Percentiles rank a stretch among this genome's conserved stretches.
phyloP scores from a whole-genome alignment of 140 eudicot species.

The Oenanthe javanica region DNA sequence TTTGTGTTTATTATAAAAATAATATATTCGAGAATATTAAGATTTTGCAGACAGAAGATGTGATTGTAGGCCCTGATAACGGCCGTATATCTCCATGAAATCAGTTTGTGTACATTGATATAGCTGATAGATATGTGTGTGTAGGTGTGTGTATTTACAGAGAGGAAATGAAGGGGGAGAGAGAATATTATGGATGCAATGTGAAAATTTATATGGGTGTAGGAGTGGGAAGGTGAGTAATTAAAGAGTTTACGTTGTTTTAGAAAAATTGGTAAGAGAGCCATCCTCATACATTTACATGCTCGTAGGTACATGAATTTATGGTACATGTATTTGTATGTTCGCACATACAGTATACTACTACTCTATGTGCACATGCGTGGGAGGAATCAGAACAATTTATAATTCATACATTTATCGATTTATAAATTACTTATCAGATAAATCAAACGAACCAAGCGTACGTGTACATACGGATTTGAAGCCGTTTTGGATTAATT shows the following conservation, averaged over 20 bases:
- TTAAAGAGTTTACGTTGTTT: constrained; percentile 22
- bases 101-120: neutral
- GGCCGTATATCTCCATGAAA: constrained; percentile 23
- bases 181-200: neutral
- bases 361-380: neutral
- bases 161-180: constrained; percentile 4
- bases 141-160: neutral
- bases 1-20: neutral
- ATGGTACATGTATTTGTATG: neutral
- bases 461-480: constrained; percentile 5
- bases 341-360: no score
- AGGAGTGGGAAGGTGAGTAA: constrained; percentile 47
- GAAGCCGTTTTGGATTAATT: neutral
- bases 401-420: no score
- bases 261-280: constrained; percentile 12
- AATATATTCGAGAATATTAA: neutral
- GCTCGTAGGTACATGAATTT: neutral
- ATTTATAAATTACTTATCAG: no score
- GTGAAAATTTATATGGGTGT: constrained; percentile 23
- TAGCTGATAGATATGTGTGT: neutral
- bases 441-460: no score
- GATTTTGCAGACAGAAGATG: neutral
- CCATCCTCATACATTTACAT: neutral
- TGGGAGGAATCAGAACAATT: no score
- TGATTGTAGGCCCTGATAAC: constrained; percentile 22